Evolutionary conservation across 2,329 filamentous ascomycete species (phyloP).

Genomic region (Paraphaeosphaeria minitans): DNA sequence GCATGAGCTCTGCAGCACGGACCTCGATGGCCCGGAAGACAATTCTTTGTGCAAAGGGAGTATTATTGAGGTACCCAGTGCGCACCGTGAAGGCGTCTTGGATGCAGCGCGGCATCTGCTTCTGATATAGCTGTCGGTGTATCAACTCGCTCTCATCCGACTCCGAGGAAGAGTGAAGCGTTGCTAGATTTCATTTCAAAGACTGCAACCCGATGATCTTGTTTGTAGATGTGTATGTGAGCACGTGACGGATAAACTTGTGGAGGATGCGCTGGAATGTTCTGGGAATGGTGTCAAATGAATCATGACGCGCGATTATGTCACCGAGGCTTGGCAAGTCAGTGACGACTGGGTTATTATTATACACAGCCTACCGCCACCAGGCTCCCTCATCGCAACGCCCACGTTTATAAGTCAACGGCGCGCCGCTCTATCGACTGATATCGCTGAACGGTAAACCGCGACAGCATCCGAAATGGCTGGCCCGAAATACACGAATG

Average conservation of each 20-base stretch:
- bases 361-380: slow-evolving; percentile 12
- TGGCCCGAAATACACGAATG: slow-evolving; percentile 80
- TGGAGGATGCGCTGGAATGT: neutral
- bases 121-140: slow-evolving; percentile 1
- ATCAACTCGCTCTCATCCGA: neutral
- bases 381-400: neutral
- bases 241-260: neutral
- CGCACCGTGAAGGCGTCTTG: neutral
- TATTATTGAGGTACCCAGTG: neutral
- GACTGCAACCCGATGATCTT: too few species aligned
- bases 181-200: neutral
- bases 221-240: too few species aligned
- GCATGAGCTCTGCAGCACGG: neutral
- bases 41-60: neutral
- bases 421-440: slow-evolving; percentile 3
- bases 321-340: slow-evolving; percentile 10
- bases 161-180: neutral
- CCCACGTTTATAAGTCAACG: neutral
- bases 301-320: slow-evolving; percentile 11
- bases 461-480: slow-evolving; percentile 60
- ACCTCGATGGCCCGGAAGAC: neutral
- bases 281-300: neutral
- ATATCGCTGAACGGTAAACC: neutral
- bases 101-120: neutral
- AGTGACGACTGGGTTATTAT: slow-evolving; percentile 11